Conservation (phyloP, 805 yeast genomes). For the Myxozyma kluyveri region DNA sequence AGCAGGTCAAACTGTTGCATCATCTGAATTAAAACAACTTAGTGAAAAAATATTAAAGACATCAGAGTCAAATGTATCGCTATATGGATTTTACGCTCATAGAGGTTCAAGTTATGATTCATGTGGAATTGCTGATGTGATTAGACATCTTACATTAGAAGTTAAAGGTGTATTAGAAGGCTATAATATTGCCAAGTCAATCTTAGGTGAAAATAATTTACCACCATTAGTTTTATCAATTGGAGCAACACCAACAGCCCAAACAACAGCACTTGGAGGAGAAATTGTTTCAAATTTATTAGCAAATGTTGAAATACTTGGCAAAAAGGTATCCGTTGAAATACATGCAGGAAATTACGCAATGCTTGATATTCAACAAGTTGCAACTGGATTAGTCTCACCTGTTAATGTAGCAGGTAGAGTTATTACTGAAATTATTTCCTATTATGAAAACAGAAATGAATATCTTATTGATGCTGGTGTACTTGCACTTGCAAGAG, state of each 20-base stretch:
- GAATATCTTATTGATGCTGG: conserved; percentile 72
- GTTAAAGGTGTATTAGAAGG: conserved; percentile 57
- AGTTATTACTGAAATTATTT: conserved; percentile 58
- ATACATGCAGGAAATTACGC: conserved; percentile 81
- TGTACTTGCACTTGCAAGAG: conserved; percentile 66
- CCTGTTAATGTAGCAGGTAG: conserved; percentile 48
- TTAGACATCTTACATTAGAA: conserved; percentile 52
- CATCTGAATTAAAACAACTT: conserved; percentile 41
- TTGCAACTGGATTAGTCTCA: conserved; percentile 61
- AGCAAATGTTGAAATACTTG: conserved; percentile 18
- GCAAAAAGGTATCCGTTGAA: conserved; percentile 50
- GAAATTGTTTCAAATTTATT: not conserved
- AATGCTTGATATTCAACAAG: conserved; percentile 71
- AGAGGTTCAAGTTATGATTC: conserved; percentile 73
- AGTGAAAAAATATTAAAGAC: conserved; percentile 39
- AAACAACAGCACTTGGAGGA: conserved; percentile 30
- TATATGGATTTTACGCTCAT: conserved; percentile 74
- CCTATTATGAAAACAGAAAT: conserved; percentile 60
- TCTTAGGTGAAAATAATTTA: not conserved
- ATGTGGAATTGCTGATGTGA: conserved; percentile 47
- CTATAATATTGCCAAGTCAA: conserved; percentile 38
- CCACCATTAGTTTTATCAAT: conserved; percentile 54
- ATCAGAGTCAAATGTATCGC: conserved; percentile 35
- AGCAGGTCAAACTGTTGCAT: conserved; percentile 53
- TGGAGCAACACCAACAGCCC: conserved; percentile 82